phyloP scores from a whole-genome alignment of 176 grass and related monocot genomes.

The Eragrostis nindensis region DNA sequence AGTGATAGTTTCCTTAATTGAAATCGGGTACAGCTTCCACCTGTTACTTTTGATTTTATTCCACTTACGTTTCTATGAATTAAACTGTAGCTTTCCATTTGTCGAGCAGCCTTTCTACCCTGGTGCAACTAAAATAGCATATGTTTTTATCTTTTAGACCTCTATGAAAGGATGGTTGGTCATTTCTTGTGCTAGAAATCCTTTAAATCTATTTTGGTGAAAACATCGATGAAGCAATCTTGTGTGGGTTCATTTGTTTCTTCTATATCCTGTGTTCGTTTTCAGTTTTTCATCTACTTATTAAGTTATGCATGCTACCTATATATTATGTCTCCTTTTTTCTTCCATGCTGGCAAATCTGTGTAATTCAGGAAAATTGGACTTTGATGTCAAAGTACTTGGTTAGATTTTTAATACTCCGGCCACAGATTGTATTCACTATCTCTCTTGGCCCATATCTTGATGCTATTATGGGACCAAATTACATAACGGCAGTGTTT shows the following conservation, averaged over 20 bases:
- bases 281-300: slow-evolving; percentile 4
- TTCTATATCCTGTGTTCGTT: background rate
- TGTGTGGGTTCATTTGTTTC: slow-evolving; percentile 2
- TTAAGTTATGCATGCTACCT: background rate
- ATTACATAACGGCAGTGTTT: background rate
- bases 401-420: slow-evolving; percentile 7
- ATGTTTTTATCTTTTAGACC: slow-evolving; percentile 11
- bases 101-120: background rate
- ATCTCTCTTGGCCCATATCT: background rate
- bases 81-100: slow-evolving; percentile 20
- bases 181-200: background rate
- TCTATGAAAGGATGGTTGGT: background rate
- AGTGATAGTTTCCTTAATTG: no score
- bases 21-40: no score
- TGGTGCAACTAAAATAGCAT: slow-evolving; percentile 4
- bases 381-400: background rate
- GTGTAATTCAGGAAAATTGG: background rate
- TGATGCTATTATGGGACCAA: background rate
- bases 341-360: slow-evolving; percentile 18
- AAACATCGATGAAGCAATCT: slow-evolving; percentile 4
- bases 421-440: background rate
- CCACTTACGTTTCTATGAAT: slow-evolving; percentile 23
- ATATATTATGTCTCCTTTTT: slow-evolving; percentile 19
- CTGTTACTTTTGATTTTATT: background rate
- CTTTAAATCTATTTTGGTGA: slow-evolving; percentile 17